Base-by-base conservation (phyloP, 106 monocot genomes). In the Platanthera zijinensis region DNA sequence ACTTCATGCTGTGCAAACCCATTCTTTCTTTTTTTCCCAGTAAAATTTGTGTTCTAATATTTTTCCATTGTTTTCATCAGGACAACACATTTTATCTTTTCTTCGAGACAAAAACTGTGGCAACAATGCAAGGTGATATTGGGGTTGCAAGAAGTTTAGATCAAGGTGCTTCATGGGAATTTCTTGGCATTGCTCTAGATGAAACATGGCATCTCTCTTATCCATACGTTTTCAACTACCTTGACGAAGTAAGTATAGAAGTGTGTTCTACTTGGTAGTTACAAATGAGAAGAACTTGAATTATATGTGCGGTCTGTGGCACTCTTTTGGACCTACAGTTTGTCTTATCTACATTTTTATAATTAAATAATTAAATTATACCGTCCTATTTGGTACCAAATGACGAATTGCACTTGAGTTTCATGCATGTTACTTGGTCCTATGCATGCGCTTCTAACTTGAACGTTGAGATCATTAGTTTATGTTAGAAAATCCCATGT, bases 201-300 rank as follows among this genome's bases (percentile, higher is more conserved):
- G 89, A 89, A 73, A 66, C 78, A 56, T 89, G 89, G 89, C 89
- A 89, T 79, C 68, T 89, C 54, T 89, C 89, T 15, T 89, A 83
- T 80, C 89, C 89, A 17, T 89, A 52, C 73, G 64, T 82, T n/a
- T 82, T 82, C 77, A 82, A 50, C 51, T 76, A 82, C 45, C 21
- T 52, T 50, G 63, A 73, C 18, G 62, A 82, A 18, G 82, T 82
- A 62, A 82, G 82, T 73, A 32, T 57, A 56, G 8, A 7, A 57
- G 57, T 45, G 21, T 8, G 15, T 74, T 25, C 28, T 21, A 25
- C 10, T 57, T 72, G 8, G 10, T 50, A 51, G 2, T 72, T 72
- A 66, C 15, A 18, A 50, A 72, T 51, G 48, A 51, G 72, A 50
- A 72, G 11, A 19, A 12, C 72, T 72, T 22, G 3, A 50, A 50